A percentile compares a stretch with the other conserved stretches of the same genome.
These are phyloP conservation scores for Penicillium sp. DNA, from an alignment of 2,329 filamentous ascomycete genomes.

Conservation along the genomic window DNA sequence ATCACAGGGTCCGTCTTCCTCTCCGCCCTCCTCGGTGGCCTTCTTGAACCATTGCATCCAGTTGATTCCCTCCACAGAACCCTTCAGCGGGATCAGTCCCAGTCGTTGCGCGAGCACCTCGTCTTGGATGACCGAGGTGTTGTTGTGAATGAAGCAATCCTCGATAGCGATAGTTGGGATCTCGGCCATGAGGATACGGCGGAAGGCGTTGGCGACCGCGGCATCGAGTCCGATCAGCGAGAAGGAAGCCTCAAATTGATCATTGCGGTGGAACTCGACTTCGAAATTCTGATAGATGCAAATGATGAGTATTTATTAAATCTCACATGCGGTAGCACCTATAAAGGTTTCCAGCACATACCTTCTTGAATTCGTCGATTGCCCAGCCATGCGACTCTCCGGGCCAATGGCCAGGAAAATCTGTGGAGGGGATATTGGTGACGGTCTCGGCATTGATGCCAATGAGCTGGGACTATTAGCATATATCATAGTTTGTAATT, in stretches of 20 bases:
- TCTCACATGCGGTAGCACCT: neutral
- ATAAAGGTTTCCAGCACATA: slow-evolving; percentile 30
- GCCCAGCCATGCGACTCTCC: slow-evolving; percentile 85
- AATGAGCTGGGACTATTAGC: slow-evolving; percentile 63
- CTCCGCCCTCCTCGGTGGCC: slow-evolving; percentile 61
- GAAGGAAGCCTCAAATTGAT: slow-evolving; percentile 76
- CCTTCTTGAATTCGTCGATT: slow-evolving; percentile 68
- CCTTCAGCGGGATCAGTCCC: slow-evolving; percentile 86
- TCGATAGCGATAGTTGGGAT: slow-evolving; percentile 94
- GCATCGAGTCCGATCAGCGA: slow-evolving; percentile 91
- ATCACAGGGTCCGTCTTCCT: slow-evolving; percentile 59
- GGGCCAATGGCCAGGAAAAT: slow-evolving; percentile 88
- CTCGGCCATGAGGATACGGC: slow-evolving; percentile 91
- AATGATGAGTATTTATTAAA: slow-evolving; percentile 4
- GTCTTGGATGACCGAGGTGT: slow-evolving; percentile 97
- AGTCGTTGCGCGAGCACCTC: slow-evolving; percentile 91
- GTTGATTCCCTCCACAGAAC: slow-evolving; percentile 73
- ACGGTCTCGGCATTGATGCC: slow-evolving; percentile 88
- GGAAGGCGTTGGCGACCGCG: slow-evolving; percentile 93
- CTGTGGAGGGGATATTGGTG: slow-evolving; percentile 82
- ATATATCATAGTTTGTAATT: neutral
- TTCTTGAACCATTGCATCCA: slow-evolving; percentile 83
- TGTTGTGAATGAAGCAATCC: slow-evolving; percentile 89
- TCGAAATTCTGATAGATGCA: slow-evolving; percentile 59
- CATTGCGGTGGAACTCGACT: slow-evolving; percentile 83